A percentile compares a stretch with the other conserved stretches of the same genome.
These are phyloP conservation scores for Noccaea bulbosa DNA, from an alignment of 345 rosid species.

Conservation along the genomic window DNA sequence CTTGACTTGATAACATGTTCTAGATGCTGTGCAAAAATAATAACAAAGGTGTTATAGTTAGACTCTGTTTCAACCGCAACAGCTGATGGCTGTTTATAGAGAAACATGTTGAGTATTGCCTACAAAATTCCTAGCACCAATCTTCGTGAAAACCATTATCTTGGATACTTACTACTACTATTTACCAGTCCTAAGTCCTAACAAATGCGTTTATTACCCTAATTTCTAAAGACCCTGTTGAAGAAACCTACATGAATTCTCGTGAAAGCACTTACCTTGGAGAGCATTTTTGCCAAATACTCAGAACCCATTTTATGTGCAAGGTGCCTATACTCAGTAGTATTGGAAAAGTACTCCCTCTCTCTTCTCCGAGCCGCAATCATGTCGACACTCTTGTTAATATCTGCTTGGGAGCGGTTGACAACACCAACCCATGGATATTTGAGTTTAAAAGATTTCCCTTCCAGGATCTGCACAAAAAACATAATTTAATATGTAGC, in stretches of 20 bases:
- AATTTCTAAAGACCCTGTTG: constrained; percentile 8
- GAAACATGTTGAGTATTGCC: neutral
- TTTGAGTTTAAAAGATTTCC: constrained; percentile 81
- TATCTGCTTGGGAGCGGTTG: constrained; percentile 98
- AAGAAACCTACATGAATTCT: constrained; percentile 18
- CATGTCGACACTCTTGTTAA: constrained; percentile 97
- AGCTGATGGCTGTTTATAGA: constrained; percentile 19
- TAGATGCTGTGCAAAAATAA: constrained; percentile 71
- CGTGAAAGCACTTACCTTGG: constrained; percentile 60
- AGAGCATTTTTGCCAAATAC: constrained; percentile 92
- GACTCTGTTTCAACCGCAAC: constrained; percentile 21
- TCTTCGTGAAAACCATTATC: constrained; percentile 41
- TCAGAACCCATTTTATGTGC: constrained; percentile 97
- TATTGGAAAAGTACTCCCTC: constrained; percentile 84
- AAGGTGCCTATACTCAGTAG: constrained; percentile 96
- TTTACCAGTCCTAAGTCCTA: constrained; percentile 5
- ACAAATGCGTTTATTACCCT: constrained; percentile 9
- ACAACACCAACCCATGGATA: constrained; percentile 99
- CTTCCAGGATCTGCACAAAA: constrained; percentile 79
- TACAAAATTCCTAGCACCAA: constrained; percentile 12
- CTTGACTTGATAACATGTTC: constrained; percentile 95
- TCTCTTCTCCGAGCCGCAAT: constrained; percentile 96
- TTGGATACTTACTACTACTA: constrained; percentile 47
- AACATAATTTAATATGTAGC: constrained; percentile 25
- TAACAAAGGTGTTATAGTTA: constrained; percentile 23